A percentile compares a stretch with the other conserved stretches of the same genome.
phyloP scores from a whole-genome alignment of 2,329 filamentous ascomycete genomes.

The Ilyonectria mors-panacis region DNA sequence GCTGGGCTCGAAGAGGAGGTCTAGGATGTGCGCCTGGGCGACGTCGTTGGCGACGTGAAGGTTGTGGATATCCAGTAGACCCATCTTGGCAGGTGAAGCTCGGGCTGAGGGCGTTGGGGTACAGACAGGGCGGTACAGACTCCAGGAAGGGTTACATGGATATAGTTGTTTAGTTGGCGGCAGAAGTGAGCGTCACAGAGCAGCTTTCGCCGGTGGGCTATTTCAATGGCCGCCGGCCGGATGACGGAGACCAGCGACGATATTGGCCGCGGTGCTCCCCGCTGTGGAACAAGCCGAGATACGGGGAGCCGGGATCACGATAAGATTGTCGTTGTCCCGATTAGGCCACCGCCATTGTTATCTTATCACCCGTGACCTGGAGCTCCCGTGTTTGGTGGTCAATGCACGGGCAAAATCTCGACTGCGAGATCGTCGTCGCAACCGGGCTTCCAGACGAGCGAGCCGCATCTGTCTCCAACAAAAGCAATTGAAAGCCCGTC shows the following conservation, averaged over 20 bases:
- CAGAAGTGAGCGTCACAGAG: conserved; percentile 7
- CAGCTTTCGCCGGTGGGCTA: not conserved
- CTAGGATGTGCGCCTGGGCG: conserved; percentile 73
- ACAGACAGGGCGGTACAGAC: not conserved
- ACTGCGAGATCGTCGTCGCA: conserved; percentile 47
- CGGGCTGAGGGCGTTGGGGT: not conserved
- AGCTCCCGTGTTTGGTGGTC: conserved; percentile 43
- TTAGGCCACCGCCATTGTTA: conserved; percentile 26
- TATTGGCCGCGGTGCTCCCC: conserved; percentile 43
- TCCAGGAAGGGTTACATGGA: not conserved
- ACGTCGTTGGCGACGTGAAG: conserved; percentile 70
- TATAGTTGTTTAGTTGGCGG: conserved; percentile 8
- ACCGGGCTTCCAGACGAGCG: conserved; percentile 41
- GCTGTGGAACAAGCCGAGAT: conserved; percentile 23
- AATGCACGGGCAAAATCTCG: conserved; percentile 53
- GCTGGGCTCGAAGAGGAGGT: conserved; percentile 89
- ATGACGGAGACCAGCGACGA: conserved; percentile 45
- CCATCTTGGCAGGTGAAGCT: conserved; percentile 37
- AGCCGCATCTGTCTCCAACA: conserved; percentile 44
- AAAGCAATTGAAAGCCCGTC: conserved; percentile 50
- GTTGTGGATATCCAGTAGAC: conserved; percentile 70
- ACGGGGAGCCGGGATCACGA: not conserved
- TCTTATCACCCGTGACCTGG: conserved; percentile 51
- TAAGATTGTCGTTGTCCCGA: conserved; percentile 15
- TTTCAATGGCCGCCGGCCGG: conserved; percentile 30